Base-by-base conservation (phyloP, 192 early-diverging fungal genomes). In the Diversispora epigaea region DNA sequence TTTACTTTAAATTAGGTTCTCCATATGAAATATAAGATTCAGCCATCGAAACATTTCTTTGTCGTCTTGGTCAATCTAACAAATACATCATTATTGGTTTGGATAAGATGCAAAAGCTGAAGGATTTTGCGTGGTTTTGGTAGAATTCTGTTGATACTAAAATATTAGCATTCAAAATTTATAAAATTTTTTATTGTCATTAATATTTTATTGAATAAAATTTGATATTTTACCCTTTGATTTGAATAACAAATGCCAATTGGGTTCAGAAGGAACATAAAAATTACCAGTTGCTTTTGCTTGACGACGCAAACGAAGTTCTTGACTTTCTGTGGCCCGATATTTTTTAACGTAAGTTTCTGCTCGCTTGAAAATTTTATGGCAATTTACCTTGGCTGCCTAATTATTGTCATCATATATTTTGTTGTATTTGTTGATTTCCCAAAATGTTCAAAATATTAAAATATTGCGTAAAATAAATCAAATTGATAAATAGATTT, bases 111-210 rank as follows among this genome's bases (percentile, higher is more conserved):
- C 80, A 99, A 86, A 78, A 99, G 91, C 88, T 98, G 96, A 76
- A 99, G 90, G 71, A 98, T 93, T 94, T 99, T 99, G 83, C 95
- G 91, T 80, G 98, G 95, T 92, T 99, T 99, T 84, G 96, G 98
- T 43, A 96, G 88, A 78, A 99, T 92, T 89, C 97, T 94, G 92
- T 96, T 98, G 91, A 99, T 96, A 97, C 95, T 75, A 65, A 43
- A 17, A 17, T 47, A 65, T 39, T 17, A 50, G 6, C 12, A 17
- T 47, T 67, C 47, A 3, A 25, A 47, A 21, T 56, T 11, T 52
- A 50, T 49, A 49, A 69, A 56, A 4, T 41, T 14, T 12, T 32
- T 32, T n/a, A n/a, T n/a, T n/a, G n/a, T n/a, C n/a, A n/a, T n/a
- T 45, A 46, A 64, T 41, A 2, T 25, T 41, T 43, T 15, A 64